Conservation (phyloP, 768 basidiomycete species). For the Jaapia argillacea region DNA sequence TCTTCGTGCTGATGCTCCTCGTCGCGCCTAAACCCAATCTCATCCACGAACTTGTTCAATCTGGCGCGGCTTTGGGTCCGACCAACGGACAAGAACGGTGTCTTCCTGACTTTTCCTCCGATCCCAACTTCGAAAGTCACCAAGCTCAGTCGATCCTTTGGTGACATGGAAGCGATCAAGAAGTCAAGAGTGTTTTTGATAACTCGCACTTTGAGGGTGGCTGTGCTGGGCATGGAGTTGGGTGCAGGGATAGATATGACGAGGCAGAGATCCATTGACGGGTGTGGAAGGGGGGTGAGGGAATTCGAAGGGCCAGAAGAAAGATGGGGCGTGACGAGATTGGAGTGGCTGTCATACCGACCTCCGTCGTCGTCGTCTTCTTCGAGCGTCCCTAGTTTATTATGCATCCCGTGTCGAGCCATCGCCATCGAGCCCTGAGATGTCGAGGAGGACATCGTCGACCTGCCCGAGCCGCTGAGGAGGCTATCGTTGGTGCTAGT, state of each 20-base stretch:
- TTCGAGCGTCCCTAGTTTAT: conserved; percentile 56
- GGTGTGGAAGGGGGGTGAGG: conserved; percentile 73
- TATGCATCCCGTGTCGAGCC: conserved; percentile 4
- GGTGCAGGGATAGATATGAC: conserved; percentile 82
- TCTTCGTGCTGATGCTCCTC: conserved; percentile 25
- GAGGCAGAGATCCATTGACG: conserved; percentile 86
- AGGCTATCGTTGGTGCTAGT: conserved; percentile 51
- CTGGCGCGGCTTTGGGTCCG: conserved; percentile 58
- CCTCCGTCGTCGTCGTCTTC: conserved; percentile 56
- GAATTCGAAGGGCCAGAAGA: conserved; percentile 73
- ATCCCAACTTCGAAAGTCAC: conserved; percentile 90
- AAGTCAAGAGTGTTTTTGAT: conserved; percentile 87
- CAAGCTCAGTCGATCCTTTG: conserved; percentile 75
- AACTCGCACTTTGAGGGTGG: conserved; percentile 79
- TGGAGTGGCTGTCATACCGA: conserved; percentile 42
- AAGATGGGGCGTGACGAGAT: conserved; percentile 59
- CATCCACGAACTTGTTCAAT: conserved; percentile 72
- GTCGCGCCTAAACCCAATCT: conserved; percentile 36
- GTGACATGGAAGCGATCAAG: conserved; percentile 63
- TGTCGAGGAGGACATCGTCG: conserved; percentile 66
- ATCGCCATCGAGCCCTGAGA: conserved; percentile 44
- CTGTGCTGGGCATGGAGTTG: conserved; percentile 61
- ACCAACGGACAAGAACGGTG: conserved; percentile 80
- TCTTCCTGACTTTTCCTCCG: conserved; percentile 78
- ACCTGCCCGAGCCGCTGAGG: conserved; percentile 53